Base-by-base conservation (phyloP, 176 grass and related monocot genomes). In the Zizania latifolia region DNA sequence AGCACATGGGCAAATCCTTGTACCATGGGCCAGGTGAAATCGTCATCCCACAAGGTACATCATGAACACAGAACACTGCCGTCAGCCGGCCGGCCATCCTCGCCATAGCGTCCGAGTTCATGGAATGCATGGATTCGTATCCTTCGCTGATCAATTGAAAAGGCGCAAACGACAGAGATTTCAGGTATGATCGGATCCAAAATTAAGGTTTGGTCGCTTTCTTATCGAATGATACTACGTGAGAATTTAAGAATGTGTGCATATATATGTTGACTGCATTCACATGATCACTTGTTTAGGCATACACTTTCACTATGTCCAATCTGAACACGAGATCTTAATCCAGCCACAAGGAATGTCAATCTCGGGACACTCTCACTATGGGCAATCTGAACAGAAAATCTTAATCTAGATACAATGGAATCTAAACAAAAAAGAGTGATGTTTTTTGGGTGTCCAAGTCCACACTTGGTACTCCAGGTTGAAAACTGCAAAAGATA, bases 1-100 rank as follows among this genome's bases (percentile, higher is more conserved):
- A n/a, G 26, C 79, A 78, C 74, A 83, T 83, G 85, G 80, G 79
- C 85, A 78, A 68, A 29, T 32, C 37, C 66, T 66, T 32, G 22
- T 53, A 1, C 68, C 27, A 66, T 82, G 73, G 85, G 50, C 74
- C 67, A 70, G 38, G 17, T 4, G 1, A 75, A 31, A 14, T 50
- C 29, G 17, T 36, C 45, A 27, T 51, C 26, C 77, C 33, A 58
- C 33, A 27, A 39, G 27, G 23, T 17, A 15, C 8, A 26, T 16
- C 10, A 87, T 78, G 74, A 43, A 78, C 64, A 40, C 56, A 31
- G 72, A n/a, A n/a, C n/a, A n/a, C n/a, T n/a, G n/a, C n/a, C n/a
- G n/a, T n/a, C n/a, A n/a, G n/a, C n/a, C 41, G 74, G 74, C 7
- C 17, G 79, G 37, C 31, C 59, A 24, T 72, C 66, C 54, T 59